Percentiles rank a stretch among this genome's conserved stretches.
phyloP scores from a whole-genome alignment of 1,284 basidiomycete genomes.

The Ganoderma leucocontextum region DNA sequence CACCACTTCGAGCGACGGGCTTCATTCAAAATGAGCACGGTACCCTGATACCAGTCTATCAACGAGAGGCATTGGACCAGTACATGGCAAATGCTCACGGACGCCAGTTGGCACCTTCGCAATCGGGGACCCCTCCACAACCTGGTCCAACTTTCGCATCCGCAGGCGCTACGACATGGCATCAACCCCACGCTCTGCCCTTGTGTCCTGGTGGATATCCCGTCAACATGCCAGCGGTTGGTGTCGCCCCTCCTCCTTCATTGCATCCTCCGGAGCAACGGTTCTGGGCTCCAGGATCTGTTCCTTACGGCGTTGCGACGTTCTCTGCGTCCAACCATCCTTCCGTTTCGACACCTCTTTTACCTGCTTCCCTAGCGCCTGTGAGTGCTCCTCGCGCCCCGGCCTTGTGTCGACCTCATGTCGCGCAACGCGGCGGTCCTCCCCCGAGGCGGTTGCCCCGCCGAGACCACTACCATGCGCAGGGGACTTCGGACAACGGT shows the following conservation, averaged over 20 bases:
- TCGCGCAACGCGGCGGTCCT: slow-evolving; percentile 17
- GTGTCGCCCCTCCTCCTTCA: slow-evolving; percentile 1
- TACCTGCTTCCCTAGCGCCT: slow-evolving; percentile 1
- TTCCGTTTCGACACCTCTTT: background rate
- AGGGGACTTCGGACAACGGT: background rate
- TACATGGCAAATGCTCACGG: slow-evolving; percentile 53
- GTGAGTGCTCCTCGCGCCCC: slow-evolving; percentile 7
- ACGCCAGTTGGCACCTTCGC: slow-evolving; percentile 29
- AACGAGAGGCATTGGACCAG: slow-evolving; percentile 68
- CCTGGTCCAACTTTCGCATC: background rate
- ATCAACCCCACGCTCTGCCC: slow-evolving; percentile 5
- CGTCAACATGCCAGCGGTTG: background rate
- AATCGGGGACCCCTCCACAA: slow-evolving; percentile 15
- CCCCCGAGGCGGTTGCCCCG: slow-evolving; percentile 26
- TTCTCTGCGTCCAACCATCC: background rate
- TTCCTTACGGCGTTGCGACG: slow-evolving; percentile 11
- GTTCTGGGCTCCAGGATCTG: slow-evolving; percentile 27
- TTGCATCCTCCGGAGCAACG: slow-evolving; percentile 18
- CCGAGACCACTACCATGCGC: slow-evolving; percentile 8
- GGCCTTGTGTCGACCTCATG: slow-evolving; percentile 7
- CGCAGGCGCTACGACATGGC: background rate
- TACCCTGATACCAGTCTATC: slow-evolving; percentile 73
- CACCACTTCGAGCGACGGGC: slow-evolving; percentile 70
- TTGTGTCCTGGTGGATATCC: slow-evolving; percentile 20
- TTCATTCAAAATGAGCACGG: slow-evolving; percentile 80